Evolutionary conservation across 2,329 filamentous ascomycete genomes (phyloP).

Genomic region (Ophiocordyceps robertsii): DNA sequence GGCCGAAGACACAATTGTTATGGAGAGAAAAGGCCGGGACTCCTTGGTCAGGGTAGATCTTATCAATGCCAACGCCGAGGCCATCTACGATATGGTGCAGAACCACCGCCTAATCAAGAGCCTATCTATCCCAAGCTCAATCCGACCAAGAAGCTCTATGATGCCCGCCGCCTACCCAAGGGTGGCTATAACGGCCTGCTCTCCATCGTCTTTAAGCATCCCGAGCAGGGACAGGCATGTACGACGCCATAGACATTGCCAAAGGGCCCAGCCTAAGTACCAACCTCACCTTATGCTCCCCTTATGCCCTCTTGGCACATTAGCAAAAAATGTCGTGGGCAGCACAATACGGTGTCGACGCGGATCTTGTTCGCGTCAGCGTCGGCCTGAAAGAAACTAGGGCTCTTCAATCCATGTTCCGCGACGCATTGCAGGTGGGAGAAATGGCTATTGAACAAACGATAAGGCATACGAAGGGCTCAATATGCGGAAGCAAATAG

Average conservation of each 20-base stretch:
- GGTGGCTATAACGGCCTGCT: conserved; percentile 86
- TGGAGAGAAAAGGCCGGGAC: conserved; percentile 92
- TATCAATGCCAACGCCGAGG: conserved; percentile 76
- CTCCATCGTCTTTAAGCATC: conserved; percentile 65
- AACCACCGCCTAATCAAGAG: conserved; percentile 52
- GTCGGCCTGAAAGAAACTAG: conserved; percentile 74
- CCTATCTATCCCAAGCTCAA: conserved; percentile 77
- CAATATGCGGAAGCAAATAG: too few relatives aligned
- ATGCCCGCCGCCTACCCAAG: conserved; percentile 56
- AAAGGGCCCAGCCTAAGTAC: conserved; percentile 94
- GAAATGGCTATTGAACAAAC: not conserved
- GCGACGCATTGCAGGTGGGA: not conserved
- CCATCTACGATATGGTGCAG: conserved; percentile 60
- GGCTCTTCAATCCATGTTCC: conserved; percentile 50
- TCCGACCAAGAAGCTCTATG: conserved; percentile 58
- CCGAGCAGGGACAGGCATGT: conserved; percentile 61
- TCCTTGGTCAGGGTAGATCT: conserved; percentile 72
- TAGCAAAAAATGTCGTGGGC: conserved; percentile 91
- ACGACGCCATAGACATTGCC: conserved; percentile 70
- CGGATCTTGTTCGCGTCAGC: conserved; percentile 70
- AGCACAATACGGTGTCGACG: conserved; percentile 65
- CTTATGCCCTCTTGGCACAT: conserved; percentile 85
- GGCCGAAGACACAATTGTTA: conserved; percentile 85
- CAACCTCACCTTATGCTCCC: conserved; percentile 87
- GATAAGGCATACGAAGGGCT: not conserved